phyloP scores from a whole-genome alignment of 2,329 filamentous ascomycete genomes.

The Fusarium nelsonii region DNA sequence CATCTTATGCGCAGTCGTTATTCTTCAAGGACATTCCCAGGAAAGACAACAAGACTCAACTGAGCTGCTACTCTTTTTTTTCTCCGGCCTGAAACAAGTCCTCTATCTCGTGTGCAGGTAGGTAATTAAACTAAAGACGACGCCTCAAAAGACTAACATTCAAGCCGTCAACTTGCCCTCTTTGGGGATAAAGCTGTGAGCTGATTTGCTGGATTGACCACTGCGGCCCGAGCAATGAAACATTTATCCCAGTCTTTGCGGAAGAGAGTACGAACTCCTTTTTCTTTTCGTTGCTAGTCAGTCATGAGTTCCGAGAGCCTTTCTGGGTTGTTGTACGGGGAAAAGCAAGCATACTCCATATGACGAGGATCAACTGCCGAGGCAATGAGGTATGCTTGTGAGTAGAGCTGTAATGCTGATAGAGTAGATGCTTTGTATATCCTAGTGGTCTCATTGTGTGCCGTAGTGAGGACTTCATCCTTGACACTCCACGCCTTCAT shows the following conservation, averaged over 20 bases:
- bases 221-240: constrained; percentile 33
- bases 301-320: neutral
- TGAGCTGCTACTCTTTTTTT: constrained; percentile 1
- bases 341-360: neutral
- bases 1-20: neutral
- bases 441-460: neutral
- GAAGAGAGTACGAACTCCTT: neutral
- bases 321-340: neutral
- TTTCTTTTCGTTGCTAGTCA: neutral
- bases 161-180: neutral
- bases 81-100: constrained; percentile 25
- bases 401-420: neutral
- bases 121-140: constrained; percentile 32
- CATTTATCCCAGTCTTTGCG: constrained; percentile 1
- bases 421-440: neutral
- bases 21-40: constrained; percentile 17
- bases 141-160: constrained; percentile 11
- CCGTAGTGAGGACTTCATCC: neutral
- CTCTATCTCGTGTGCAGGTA: neutral
- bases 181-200: neutral
- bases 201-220: constrained; percentile 13
- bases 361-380: no score
- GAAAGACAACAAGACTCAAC: neutral
- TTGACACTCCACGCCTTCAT: neutral
- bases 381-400: no score